Evolutionary conservation across 768 basidiomycete genomes (phyloP).

Genomic region (Stropharia rugosoannulata): DNA sequence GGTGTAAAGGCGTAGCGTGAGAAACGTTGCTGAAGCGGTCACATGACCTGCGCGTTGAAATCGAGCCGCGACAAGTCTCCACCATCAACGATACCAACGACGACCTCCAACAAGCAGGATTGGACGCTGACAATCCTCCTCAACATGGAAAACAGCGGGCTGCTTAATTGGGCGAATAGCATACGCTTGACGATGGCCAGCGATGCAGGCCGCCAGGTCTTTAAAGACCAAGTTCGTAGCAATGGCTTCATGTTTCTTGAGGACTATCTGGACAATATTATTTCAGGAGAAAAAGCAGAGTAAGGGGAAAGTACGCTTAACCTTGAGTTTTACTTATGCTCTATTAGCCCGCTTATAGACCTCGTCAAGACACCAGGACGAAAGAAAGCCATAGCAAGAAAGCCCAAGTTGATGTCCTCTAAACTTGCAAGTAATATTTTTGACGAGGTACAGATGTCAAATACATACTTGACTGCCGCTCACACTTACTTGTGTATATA

Average conservation of each 20-base stretch:
- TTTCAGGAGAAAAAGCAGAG: constrained; percentile 68
- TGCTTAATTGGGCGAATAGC: constrained; percentile 66
- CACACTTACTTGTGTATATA: constrained; percentile 14
- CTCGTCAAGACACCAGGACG: constrained; percentile 84
- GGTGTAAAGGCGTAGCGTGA: neutral
- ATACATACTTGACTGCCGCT: neutral
- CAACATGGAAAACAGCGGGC: constrained; percentile 46
- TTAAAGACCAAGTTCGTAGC: constrained; percentile 71
- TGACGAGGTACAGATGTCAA: constrained; percentile 38
- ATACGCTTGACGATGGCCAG: constrained; percentile 68
- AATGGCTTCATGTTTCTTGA: constrained; percentile 81
- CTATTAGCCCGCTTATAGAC: constrained; percentile 65
- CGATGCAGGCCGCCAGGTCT: constrained; percentile 68
- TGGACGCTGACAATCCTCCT: neutral
- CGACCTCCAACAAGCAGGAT: neutral
- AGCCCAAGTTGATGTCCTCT: constrained; percentile 43
- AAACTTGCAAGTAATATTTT: constrained; percentile 42
- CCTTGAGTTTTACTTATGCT: constrained; percentile 1
- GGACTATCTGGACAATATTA: constrained; percentile 73
- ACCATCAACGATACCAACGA: neutral
- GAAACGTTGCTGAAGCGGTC: constrained; percentile 13
- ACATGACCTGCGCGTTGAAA: constrained; percentile 19
- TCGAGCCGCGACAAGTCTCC: neutral
- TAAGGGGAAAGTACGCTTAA: constrained; percentile 26
- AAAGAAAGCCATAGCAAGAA: constrained; percentile 55